phyloP scores from a whole-genome alignment of 2,329 filamentous ascomycete genomes.

The Sarocladium oryzae region DNA sequence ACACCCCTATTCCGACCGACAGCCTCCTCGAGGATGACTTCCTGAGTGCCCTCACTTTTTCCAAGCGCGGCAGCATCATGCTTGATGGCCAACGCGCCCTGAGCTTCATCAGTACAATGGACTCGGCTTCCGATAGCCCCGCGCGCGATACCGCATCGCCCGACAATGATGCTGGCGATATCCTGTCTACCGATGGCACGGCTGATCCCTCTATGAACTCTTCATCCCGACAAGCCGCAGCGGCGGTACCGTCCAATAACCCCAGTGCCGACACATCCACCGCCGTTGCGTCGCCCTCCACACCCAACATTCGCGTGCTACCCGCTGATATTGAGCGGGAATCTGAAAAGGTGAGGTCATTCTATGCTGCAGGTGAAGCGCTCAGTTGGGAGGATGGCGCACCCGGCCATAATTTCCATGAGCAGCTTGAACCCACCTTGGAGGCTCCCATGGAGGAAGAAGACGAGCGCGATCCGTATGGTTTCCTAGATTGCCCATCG shows the following conservation, averaged over 20 bases:
- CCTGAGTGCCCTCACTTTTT: slow-evolving; percentile 51
- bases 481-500: slow-evolving; percentile 33
- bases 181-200: background rate
- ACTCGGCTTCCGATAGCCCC: slow-evolving; percentile 9
- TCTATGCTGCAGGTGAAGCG: slow-evolving; percentile 52
- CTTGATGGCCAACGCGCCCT: slow-evolving; percentile 40
- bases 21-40: slow-evolving; percentile 52
- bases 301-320: slow-evolving; percentile 45
- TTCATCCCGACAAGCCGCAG: background rate
- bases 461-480: slow-evolving; percentile 50
- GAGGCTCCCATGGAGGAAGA: slow-evolving; percentile 44
- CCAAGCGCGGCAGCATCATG: slow-evolving; percentile 58
- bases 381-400: slow-evolving; percentile 47
- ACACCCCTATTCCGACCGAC: slow-evolving; percentile 49
- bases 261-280: slow-evolving; percentile 8
- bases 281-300: slow-evolving; percentile 4
- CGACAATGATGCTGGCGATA: slow-evolving; percentile 16
- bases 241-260: slow-evolving; percentile 1
- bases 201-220: background rate
- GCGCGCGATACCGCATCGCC: slow-evolving; percentile 1
- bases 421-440: slow-evolving; percentile 38
- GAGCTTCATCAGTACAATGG: slow-evolving; percentile 17
- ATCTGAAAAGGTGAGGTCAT: slow-evolving; percentile 62
- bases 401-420: slow-evolving; percentile 37
- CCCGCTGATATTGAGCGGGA: slow-evolving; percentile 52